These are phyloP conservation scores for Globisporangium megalacanthum DNA, from an alignment of 352 stramenopile genomes.

Conservation along the genomic window DNA sequence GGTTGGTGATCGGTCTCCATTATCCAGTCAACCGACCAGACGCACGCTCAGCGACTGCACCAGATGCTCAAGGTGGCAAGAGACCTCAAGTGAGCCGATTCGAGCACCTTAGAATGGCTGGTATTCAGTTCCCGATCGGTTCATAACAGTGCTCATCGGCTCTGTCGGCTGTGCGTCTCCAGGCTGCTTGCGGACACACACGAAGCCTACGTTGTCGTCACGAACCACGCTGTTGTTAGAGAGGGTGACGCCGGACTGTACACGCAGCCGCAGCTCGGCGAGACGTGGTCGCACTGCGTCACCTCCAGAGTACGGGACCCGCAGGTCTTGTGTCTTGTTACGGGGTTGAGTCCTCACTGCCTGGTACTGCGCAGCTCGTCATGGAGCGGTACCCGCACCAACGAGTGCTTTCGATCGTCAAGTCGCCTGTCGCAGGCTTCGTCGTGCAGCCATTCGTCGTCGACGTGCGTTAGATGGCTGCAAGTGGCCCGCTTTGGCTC, in stretches of 20 bases:
- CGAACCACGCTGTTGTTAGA: slow-evolving; percentile 52
- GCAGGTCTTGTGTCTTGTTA: slow-evolving; percentile 1
- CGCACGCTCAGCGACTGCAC: slow-evolving; percentile 34
- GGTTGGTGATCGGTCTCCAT: neutral
- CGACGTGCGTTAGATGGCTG: slow-evolving; percentile 25
- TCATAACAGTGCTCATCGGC: neutral
- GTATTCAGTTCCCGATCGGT: neutral
- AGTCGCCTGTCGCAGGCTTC: slow-evolving; percentile 49
- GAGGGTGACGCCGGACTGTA: slow-evolving; percentile 37
- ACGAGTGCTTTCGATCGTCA: slow-evolving; percentile 55
- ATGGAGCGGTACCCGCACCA: slow-evolving; percentile 49
- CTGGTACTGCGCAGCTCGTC: slow-evolving; percentile 30
- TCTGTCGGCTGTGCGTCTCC: slow-evolving; percentile 8
- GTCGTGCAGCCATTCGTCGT: slow-evolving; percentile 62
- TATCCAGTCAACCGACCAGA: slow-evolving; percentile 29
- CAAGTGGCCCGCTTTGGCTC: neutral
- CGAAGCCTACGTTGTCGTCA: slow-evolving; percentile 57
- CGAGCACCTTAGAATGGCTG: neutral
- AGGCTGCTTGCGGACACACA: slow-evolving; percentile 64
- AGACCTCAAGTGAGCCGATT: slow-evolving; percentile 40
- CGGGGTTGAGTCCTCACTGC: slow-evolving; percentile 8
- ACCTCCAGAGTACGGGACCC: slow-evolving; percentile 36
- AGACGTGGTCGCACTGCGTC: slow-evolving; percentile 67
- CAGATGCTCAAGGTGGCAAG: slow-evolving; percentile 42
- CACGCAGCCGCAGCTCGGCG: slow-evolving; percentile 56